Conservation (phyloP, 2,329 filamentous ascomycete genomes). For the Cladosporium austrohemisphaericum region DNA sequence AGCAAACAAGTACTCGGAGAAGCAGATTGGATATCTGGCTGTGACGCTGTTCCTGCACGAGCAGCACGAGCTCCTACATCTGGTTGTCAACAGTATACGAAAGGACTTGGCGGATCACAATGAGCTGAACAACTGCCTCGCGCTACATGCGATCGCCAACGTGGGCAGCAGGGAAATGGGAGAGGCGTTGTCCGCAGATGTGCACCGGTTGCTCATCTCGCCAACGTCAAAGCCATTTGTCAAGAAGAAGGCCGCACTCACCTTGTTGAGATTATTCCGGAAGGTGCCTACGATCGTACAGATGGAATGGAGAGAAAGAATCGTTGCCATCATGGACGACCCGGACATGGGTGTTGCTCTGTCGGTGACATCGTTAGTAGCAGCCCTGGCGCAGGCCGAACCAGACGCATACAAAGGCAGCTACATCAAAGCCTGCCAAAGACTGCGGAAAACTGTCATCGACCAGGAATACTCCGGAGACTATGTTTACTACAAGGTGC, state of each 20-base stretch:
- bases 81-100: constrained; percentile 97
- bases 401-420: constrained; percentile 91
- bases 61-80: constrained; percentile 88
- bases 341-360: constrained; percentile 88
- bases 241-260: constrained; percentile 97
- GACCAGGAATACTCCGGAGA: constrained; percentile 86
- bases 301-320: constrained; percentile 94
- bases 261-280: constrained; percentile 85
- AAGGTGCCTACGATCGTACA: constrained; percentile 93
- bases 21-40: constrained; percentile 97
- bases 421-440: constrained; percentile 87
- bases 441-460: constrained; percentile 83
- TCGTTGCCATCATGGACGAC: constrained; percentile 99
- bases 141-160: constrained; percentile 95
- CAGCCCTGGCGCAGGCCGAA: constrained; percentile 90
- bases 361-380: constrained; percentile 92
- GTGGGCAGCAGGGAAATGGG: constrained; percentile 96
- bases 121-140: constrained; percentile 95
- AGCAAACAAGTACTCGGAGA: constrained; percentile 95
- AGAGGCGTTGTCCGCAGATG: constrained; percentile 85
- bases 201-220: constrained; percentile 89
- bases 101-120: constrained; percentile 94
- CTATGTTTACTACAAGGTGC: constrained; percentile 99
- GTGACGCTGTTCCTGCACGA: constrained; percentile 97
- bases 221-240: constrained; percentile 95